Percentiles rank a stretch among this genome's conserved stretches.
phyloP scores from a whole-genome alignment of 192 early-diverging fungal species.

The Coemansia sp. region DNA sequence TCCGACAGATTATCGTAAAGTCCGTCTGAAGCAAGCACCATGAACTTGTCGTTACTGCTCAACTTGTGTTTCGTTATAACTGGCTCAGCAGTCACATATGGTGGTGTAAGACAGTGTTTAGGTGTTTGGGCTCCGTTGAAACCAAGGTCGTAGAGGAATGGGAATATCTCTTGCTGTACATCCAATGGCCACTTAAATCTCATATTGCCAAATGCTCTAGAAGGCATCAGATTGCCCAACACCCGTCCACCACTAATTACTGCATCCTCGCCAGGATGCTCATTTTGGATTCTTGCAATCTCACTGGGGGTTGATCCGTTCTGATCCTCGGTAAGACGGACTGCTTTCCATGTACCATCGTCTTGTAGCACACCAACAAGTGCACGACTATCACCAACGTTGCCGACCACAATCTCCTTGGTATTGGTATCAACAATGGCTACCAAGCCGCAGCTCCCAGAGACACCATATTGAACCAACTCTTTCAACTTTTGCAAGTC shows the following conservation, averaged over 20 bases:
- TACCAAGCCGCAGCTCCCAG: conserved; percentile 49
- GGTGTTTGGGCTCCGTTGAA: conserved; percentile 57
- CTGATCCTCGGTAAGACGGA: conserved; percentile 68
- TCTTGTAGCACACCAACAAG: conserved; percentile 48
- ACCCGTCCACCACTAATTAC: conserved; percentile 65
- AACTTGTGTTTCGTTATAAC: conserved; percentile 68
- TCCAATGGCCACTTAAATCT: conserved; percentile 74
- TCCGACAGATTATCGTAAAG: conserved; percentile 78
- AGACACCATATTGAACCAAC: conserved; percentile 2
- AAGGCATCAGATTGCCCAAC: conserved; percentile 60
- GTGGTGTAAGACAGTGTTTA: conserved; percentile 62
- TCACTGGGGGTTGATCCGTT: too few relatives aligned
- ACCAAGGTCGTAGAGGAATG: conserved; percentile 29
- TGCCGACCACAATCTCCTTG: conserved; percentile 44
- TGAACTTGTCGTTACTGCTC: conserved; percentile 64
- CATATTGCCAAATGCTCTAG: conserved; percentile 71
- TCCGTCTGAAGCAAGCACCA: conserved; percentile 85
- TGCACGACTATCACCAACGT: conserved; percentile 49
- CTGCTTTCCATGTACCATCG: conserved; percentile 57
- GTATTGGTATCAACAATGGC: conserved; percentile 30
- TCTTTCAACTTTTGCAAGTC: not conserved
- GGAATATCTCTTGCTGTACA: conserved; percentile 59
- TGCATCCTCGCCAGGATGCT: conserved; percentile 71
- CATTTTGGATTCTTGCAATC: too few relatives aligned
- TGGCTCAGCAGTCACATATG: conserved; percentile 80